These are phyloP conservation scores for Brassica juncea DNA, from an alignment of 345 rosid species.

Conservation along the genomic window DNA sequence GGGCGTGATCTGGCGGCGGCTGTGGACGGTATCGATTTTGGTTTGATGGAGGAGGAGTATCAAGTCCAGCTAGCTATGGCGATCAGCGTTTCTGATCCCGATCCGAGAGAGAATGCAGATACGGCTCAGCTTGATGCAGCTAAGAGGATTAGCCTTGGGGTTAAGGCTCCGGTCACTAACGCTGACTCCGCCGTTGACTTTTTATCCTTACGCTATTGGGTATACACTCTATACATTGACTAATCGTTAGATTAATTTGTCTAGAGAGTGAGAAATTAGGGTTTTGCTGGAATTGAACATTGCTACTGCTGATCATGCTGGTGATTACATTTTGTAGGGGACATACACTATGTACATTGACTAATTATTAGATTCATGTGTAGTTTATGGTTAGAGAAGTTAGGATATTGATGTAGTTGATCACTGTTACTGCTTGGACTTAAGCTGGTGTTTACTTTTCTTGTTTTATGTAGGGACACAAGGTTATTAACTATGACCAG, in stretches of 20 bases:
- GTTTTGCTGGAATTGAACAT: conserved; percentile 23
- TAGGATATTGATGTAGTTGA: conserved; percentile 28
- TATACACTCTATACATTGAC: conserved; percentile 30
- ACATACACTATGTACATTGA: conserved; percentile 2
- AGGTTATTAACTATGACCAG: conserved; percentile 79
- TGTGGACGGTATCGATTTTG: conserved; percentile 56
- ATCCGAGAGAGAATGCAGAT: conserved; percentile 63
- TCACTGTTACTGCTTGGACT: not conserved
- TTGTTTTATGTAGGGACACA: conserved; percentile 60
- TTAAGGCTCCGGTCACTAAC: conserved; percentile 51
- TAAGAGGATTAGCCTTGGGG: conserved; percentile 90
- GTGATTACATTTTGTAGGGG: too few relatives aligned
- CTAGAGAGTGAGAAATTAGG: conserved; percentile 3
- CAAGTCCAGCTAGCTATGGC: conserved; percentile 96
- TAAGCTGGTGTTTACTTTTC: conserved; percentile 14
- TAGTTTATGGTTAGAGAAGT: not conserved
- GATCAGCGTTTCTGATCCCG: conserved; percentile 88
- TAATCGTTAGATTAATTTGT: not conserved
- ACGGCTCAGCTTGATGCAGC: conserved; percentile 96
- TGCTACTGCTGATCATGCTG: not conserved
- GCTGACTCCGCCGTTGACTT: conserved; percentile 58
- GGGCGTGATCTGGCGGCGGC: conserved; percentile 45
- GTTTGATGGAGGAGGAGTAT: conserved; percentile 83
- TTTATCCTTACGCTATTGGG: conserved; percentile 94
- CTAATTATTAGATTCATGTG: not conserved